phyloP scores from a whole-genome alignment of 2,329 filamentous ascomycete genomes.

The Fusarium secorum region DNA sequence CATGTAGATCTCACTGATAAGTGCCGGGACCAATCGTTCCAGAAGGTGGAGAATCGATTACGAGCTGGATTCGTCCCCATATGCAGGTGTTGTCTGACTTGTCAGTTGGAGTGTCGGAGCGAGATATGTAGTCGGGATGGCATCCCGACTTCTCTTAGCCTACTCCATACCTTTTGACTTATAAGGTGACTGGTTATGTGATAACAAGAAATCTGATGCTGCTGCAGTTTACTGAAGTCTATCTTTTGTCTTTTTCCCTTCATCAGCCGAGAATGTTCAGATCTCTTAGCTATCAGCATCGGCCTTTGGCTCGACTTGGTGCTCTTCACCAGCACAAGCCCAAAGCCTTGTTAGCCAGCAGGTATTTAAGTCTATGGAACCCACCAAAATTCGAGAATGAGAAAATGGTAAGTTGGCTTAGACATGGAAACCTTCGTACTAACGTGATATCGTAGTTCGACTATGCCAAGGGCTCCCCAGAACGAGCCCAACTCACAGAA shows the following conservation, averaged over 20 bases:
- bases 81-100: neutral
- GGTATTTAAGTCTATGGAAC: slow-evolving; percentile 23
- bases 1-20: slow-evolving; percentile 11
- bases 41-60: neutral
- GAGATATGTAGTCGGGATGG: slow-evolving; percentile 13
- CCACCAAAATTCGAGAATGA: slow-evolving; percentile 36
- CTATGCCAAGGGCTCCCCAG: slow-evolving; percentile 32
- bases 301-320: slow-evolving; percentile 9
- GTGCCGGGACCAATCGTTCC: neutral
- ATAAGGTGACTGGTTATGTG: neutral
- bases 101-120: neutral
- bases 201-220: too few relatives aligned
- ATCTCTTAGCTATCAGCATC: slow-evolving; percentile 4
- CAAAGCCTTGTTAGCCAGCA: neutral
- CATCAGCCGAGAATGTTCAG: slow-evolving; percentile 11
- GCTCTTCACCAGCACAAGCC: neutral
- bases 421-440: fast-evolving
- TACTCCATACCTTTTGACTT: neutral
- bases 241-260: too few relatives aligned
- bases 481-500: slow-evolving; percentile 26
- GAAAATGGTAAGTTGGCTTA: slow-evolving; percentile 11
- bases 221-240: too few relatives aligned
- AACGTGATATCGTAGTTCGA: slow-evolving; percentile 12
- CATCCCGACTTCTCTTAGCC: slow-evolving; percentile 13
- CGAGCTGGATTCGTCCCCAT: slow-evolving; percentile 8